phyloP scores from a whole-genome alignment of 2,329 filamentous ascomycete species.

The Cladosporium velox region DNA sequence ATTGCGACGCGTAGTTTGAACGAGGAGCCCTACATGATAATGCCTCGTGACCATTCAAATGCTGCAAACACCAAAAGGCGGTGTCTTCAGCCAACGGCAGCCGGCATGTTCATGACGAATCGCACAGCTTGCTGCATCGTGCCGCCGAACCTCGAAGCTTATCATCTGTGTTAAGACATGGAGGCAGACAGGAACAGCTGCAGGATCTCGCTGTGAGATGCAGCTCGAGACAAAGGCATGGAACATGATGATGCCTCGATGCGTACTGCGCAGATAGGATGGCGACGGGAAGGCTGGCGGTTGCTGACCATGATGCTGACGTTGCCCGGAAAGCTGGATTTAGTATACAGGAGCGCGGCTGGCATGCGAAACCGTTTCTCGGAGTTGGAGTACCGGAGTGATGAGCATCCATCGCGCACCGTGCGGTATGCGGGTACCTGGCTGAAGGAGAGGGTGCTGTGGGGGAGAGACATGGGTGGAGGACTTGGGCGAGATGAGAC shows the following conservation, averaged over 20 bases:
- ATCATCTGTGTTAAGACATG: conserved; percentile 7
- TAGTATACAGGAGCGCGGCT: conserved; percentile 2
- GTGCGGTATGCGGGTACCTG: conserved; percentile 5
- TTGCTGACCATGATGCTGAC: conserved; percentile 6
- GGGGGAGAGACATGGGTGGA: conserved; percentile 9
- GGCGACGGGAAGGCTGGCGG: conserved; percentile 2
- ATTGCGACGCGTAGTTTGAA: neutral
- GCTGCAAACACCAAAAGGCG: conserved; percentile 7
- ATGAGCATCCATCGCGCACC: conserved; percentile 2
- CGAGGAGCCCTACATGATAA: neutral
- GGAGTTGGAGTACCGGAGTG: conserved; percentile 7
- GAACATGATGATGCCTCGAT: conserved; percentile 5
- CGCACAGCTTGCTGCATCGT: conserved; percentile 5
- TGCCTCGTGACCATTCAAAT: neutral
- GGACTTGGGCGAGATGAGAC: conserved; percentile 2
- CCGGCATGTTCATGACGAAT: conserved; percentile 5
- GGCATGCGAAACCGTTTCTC: conserved; percentile 11
- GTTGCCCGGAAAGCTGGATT: neutral
- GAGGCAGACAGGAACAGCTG: conserved; percentile 2
- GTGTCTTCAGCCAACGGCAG: conserved; percentile 7
- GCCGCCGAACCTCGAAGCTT: conserved; percentile 8
- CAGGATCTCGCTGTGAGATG: neutral
- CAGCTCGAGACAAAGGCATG: neutral
- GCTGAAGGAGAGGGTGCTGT: conserved; percentile 12
- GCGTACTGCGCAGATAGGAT: conserved; percentile 1